A percentile compares a stretch with the other conserved stretches of the same genome.
phyloP scores from a whole-genome alignment of 768 basidiomycete genomes.

The Amanita pallidorosea region DNA sequence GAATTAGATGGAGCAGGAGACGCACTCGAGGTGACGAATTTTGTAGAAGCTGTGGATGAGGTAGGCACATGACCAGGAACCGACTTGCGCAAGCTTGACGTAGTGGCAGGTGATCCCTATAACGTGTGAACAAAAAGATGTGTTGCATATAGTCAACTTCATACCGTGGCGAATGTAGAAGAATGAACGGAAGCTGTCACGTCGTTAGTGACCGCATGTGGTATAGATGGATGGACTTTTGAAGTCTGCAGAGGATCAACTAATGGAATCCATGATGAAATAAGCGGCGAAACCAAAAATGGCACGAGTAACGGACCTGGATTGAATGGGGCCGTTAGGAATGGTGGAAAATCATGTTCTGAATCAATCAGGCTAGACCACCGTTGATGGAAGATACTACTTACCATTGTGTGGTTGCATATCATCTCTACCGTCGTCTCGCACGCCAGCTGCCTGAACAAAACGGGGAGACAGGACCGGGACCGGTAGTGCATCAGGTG shows the following conservation, averaged over 20 bases:
- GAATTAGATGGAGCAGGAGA: not conserved
- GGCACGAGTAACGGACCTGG: not conserved
- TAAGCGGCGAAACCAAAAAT: not conserved
- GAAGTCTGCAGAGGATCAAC: not conserved
- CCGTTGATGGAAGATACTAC: not conserved
- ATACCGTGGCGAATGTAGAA: not conserved
- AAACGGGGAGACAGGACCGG: not conserved
- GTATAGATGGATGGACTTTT: not conserved
- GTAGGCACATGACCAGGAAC: not conserved
- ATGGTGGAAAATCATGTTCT: not conserved
- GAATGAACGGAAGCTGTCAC: not conserved
- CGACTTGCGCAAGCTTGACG: not conserved
- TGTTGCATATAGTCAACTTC: no score
- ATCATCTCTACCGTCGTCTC: not conserved
- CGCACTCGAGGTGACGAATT: not conserved
- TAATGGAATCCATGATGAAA: not conserved
- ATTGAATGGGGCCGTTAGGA: not conserved
- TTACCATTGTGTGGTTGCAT: not conserved
- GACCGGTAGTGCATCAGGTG: not conserved
- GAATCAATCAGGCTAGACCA: not conserved
- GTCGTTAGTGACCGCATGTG: not conserved
- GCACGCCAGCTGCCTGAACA: not conserved
- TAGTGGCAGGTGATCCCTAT: not conserved
- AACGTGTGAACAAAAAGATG: not conserved
- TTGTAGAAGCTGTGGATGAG: not conserved